These are phyloP conservation scores for Xylaria scruposa DNA, from an alignment of 495 filamentous ascomycete species.

Conservation along the genomic window DNA sequence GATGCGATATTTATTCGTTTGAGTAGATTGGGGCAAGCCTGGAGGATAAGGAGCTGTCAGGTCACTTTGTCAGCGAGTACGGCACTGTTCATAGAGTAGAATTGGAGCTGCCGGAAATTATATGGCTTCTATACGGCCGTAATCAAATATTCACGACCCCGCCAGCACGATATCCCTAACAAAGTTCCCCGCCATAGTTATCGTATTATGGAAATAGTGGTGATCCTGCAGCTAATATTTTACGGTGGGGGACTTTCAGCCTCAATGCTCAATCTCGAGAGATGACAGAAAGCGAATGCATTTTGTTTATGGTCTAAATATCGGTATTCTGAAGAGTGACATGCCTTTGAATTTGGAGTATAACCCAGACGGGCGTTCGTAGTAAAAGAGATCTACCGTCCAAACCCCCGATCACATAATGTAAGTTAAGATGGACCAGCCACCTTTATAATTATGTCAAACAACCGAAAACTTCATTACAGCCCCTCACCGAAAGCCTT, in stretches of 20 bases:
- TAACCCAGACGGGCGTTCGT: too few relatives aligned
- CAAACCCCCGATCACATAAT: slow-evolving; percentile 1
- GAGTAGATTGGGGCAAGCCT: not conserved
- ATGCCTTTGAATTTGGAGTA: too few relatives aligned
- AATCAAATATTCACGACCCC: not conserved
- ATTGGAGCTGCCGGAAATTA: not conserved
- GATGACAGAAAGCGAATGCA: not conserved
- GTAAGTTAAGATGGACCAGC: not conserved
- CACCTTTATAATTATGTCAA: not conserved
- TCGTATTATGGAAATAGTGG: not conserved
- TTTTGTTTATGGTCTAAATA: not conserved
- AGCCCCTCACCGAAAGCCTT: slow-evolving; percentile 1
- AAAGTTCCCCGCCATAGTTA: not conserved
- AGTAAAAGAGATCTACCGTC: not conserved
- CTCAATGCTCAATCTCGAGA: not conserved
- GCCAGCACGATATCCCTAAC: not conserved
- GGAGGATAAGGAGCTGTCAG: not conserved
- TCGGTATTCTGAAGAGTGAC: not conserved
- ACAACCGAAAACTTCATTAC: not conserved
- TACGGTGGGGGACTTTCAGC: slow-evolving; percentile 6
- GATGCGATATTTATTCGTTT: not conserved
- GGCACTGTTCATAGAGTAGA: not conserved
- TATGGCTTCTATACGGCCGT: not conserved
- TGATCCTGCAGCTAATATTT: not conserved
- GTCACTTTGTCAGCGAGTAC: not conserved